Conservation (phyloP, 2,329 filamentous ascomycete genomes). For the Diaporthe velutina region DNA sequence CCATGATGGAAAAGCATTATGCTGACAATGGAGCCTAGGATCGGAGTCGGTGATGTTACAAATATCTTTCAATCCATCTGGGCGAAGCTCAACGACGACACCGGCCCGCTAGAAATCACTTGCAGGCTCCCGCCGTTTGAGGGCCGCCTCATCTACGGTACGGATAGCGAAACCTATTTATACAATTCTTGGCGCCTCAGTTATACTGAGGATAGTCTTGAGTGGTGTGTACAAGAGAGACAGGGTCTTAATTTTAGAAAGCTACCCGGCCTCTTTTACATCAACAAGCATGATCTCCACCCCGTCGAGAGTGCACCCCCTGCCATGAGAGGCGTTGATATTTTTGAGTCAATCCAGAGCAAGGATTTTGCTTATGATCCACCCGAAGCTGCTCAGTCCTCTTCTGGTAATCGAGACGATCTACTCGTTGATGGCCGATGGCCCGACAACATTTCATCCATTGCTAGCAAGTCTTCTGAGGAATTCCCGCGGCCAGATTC, state of each 20-base stretch:
- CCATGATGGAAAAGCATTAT: background rate
- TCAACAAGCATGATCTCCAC: too few relatives aligned
- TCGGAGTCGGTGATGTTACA: background rate
- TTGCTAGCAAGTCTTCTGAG: background rate
- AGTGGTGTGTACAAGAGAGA: background rate
- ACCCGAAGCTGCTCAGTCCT: background rate
- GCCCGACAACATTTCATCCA: background rate
- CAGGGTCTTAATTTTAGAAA: background rate
- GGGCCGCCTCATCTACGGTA: background rate
- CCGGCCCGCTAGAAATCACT: background rate
- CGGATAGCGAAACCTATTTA: background rate
- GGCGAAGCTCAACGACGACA: background rate
- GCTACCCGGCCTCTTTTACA: too few relatives aligned
- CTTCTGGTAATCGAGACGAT: background rate
- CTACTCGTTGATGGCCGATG: background rate
- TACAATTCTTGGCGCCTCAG: background rate
- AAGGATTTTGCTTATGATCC: background rate
- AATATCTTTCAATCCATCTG: background rate
- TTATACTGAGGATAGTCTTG: background rate
- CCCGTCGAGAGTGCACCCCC: background rate
- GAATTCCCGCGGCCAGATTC: background rate
- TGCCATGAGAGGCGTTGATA: background rate
- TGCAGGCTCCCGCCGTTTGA: background rate
- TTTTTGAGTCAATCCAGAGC: background rate
- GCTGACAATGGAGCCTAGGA: background rate